Evolutionary conservation across 805 yeast genomes (phyloP), one percentile per base, ranked within the genome.

Genomic region (Candida sithepensis): DNA sequence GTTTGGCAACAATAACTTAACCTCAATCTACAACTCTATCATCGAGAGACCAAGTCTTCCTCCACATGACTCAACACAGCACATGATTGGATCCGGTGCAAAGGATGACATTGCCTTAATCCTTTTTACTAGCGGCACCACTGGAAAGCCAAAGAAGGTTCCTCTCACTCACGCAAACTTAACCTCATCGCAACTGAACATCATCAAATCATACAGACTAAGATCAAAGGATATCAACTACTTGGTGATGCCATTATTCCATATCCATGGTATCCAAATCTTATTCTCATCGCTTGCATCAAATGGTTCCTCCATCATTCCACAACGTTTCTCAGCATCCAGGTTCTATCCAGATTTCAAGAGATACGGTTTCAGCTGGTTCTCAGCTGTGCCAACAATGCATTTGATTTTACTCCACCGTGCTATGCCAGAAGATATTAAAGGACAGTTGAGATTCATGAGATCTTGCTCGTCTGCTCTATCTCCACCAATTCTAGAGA

Each of bases 361-460:
- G 45, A 54, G 56, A 7, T 70, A 73, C 60, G 56, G 65, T 6
- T 84, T 85, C 44, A 81, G 69, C 48, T 84, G 91, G 91, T 84
- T 82, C 63, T 79, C 87, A 45, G 86, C 88, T 9, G 91, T 84
- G 4, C 90, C 91, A 41, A 84, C 91, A 0, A 84, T 84, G 51
- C 88, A 85, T 65, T 76, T 79, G 66, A 84, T 84, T 53, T 64
- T 84, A 59, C 65, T 84, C 48, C 78, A 77, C 57, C 67, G 73
- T 32, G 69, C 72, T 39, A 59, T 70, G 45, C 89, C 89, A 52
- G 4, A 73, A 69, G 39, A 53, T 75, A 44, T 88, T 85, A 54
- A 54, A 38, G 61, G 61, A 24, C 60, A 72, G 23, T 74, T 84
- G 50, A 69, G 89, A 54, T 84, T 84, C 57, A 79, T 84, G 44